Percentiles rank a stretch among this genome's conserved stretches.
Conservation (phyloP, 441 rosid genomes). For the Corymbia calophylla region DNA sequence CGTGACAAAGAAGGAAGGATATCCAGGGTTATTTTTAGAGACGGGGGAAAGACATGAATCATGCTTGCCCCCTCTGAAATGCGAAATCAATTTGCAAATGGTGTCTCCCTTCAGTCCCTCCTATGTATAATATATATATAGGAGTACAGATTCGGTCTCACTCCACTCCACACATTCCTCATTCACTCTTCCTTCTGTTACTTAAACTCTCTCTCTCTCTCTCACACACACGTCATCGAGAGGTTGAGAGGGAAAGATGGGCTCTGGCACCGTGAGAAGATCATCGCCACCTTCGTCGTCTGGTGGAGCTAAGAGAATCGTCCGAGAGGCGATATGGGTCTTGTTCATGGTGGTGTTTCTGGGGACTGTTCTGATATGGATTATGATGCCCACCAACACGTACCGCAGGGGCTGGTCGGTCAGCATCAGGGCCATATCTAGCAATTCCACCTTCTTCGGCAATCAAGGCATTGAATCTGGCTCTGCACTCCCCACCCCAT, state of each 20-base stretch:
- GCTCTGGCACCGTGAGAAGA: not conserved
- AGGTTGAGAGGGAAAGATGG: not conserved
- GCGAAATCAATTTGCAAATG: not conserved
- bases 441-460: constrained; percentile 24
- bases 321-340: constrained; percentile 14
- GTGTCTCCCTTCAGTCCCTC: not conserved
- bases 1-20: not conserved
- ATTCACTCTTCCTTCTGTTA: not conserved
- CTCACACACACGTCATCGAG: not conserved
- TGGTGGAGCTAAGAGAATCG: not conserved
- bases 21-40: not conserved
- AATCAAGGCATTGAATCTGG: constrained; percentile 22
- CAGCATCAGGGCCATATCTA: constrained; percentile 11
- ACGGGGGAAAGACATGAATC: not conserved
- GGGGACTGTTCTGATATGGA: constrained; percentile 50
- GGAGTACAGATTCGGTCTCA: not conserved
- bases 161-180: not conserved
- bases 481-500: not conserved
- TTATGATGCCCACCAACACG: constrained; percentile 43
- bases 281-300: not conserved
- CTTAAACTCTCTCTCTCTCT: not conserved
- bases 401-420: constrained; percentile 21
- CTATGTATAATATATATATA: not conserved
- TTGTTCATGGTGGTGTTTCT: constrained; percentile 15
- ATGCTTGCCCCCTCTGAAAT: not conserved